Evolutionary conservation across 148 eudicot genomes (phyloP).

Genomic region (Nepenthes gracilis): DNA sequence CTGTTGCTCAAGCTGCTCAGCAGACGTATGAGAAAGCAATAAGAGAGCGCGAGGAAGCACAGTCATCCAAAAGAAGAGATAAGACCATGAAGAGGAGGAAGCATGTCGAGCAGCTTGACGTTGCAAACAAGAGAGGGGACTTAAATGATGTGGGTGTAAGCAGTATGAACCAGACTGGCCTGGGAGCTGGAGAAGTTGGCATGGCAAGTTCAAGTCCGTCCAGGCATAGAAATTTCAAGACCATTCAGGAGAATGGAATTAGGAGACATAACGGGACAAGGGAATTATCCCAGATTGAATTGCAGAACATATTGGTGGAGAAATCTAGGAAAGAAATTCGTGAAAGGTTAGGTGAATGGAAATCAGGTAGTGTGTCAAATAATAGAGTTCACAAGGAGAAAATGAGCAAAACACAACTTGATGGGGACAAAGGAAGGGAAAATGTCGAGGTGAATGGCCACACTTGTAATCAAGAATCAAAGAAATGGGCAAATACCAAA

Average conservation of each 20-base stretch:
- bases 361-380: background rate
- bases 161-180: too few species aligned
- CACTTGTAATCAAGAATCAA: background rate
- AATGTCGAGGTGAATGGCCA: too few species aligned
- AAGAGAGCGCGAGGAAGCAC: constrained; percentile 76
- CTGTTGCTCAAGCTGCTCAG: constrained; percentile 79
- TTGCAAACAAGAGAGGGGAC: too few species aligned
- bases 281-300: background rate
- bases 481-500: background rate
- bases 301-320: background rate
- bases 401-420: background rate
- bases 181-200: too few species aligned
- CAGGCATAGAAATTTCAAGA: too few species aligned
- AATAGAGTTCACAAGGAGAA: background rate
- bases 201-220: too few species aligned
- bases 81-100: constrained; percentile 50
- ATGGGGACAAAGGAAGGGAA: background rate
- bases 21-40: constrained; percentile 80
- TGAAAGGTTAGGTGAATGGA: background rate
- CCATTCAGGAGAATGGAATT: too few species aligned
- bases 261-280: background rate
- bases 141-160: too few species aligned
- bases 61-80: constrained; percentile 58
- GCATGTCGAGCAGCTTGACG: background rate
- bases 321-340: background rate